Conservation (phyloP, 2,329 filamentous ascomycete genomes). For the Calonectria pauciramosa region DNA sequence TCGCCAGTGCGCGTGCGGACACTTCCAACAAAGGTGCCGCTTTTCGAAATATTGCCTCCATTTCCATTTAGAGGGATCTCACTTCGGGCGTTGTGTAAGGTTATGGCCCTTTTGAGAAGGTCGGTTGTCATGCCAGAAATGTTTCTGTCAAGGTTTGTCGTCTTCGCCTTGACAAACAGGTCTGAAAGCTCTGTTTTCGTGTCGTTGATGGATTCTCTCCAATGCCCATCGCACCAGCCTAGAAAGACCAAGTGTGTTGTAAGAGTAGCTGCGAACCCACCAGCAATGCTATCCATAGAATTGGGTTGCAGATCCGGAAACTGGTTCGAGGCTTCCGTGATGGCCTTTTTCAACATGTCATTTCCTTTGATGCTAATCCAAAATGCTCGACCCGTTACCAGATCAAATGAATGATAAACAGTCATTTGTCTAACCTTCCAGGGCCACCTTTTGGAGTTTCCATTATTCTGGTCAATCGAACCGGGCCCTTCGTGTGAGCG, state of each 20-base stretch:
- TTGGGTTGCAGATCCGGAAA: not conserved
- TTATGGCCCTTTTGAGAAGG: not conserved
- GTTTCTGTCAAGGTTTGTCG: not conserved
- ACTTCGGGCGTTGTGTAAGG: not conserved
- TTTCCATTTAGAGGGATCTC: not conserved
- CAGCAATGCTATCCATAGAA: not conserved
- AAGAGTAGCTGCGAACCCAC: slow-evolving; percentile 17
- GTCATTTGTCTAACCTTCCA: slow-evolving; percentile 31
- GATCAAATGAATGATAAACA: slow-evolving; percentile 32
- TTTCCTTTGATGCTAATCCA: slow-evolving; percentile 34
- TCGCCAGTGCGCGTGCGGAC: not conserved
- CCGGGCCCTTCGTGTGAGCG: not conserved
- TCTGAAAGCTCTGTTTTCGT: slow-evolving; percentile 9
- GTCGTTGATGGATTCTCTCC: slow-evolving; percentile 32
- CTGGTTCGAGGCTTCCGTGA: slow-evolving; percentile 17
- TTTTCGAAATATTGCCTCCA: not conserved
- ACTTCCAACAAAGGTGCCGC: not conserved
- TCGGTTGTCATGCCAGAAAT: not conserved
- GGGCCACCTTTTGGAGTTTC: not conserved
- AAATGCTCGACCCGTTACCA: slow-evolving; percentile 17
- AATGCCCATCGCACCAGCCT: slow-evolving; percentile 28
- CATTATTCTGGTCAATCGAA: not conserved
- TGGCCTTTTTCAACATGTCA: not conserved
- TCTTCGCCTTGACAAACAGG: slow-evolving; percentile 24
- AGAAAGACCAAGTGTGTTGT: slow-evolving; percentile 17